Base-by-base conservation (phyloP, 306 rosid genomes). In the Acmispon strigosus region DNA sequence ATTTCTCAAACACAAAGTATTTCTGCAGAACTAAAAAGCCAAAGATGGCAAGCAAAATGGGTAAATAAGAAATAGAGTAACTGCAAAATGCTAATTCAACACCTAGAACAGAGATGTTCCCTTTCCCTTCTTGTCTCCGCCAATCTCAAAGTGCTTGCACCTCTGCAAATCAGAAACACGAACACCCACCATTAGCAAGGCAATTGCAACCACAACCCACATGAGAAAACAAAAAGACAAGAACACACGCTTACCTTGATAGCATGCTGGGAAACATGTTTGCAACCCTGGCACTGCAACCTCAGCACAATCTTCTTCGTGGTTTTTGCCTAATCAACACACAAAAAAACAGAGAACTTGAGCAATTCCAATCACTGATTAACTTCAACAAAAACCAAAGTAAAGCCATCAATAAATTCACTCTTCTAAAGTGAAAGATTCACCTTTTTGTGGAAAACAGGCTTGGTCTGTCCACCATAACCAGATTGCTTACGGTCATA, bases 391-490 rank as follows among this genome's bases (percentile, higher is more conserved):
- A 36, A 39, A 39, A 39, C 41, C 34, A 32, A 32, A 32, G 8
- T 5, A 32, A 32, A 32, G 8, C 37, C 37, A 32, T 32, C 6
- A 32, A 5, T 7, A 32, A 32, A 5, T 32, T 32, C 8, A 1
- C 37, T 32, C 1, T 32, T 32, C 0, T 6, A 4, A 27, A 27
- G 34, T 4, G 5, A 27, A 27, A 27, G 5, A 27, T 32, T 32
- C 8, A 82, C 86, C 86, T 83, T 83, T 37, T 83, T 83, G 78
- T 83, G 86, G 69, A 83, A 78, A 4, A 83, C 84, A 3, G 86
- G 86, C 32, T 83, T 83, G 2, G 86, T 83, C 61, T 83, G 86
- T 2, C 86, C 86, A 66, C 86, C 86, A 69, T 83, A 83, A 71
- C 86, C 86, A 3, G 86, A 83, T 18, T 83, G 86, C 42, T 83